A percentile compares a stretch with the other conserved stretches of the same genome.
Evolutionary conservation across 768 basidiomycete genomes (phyloP).

Genomic region (Xerocomellus chrysenteron): DNA sequence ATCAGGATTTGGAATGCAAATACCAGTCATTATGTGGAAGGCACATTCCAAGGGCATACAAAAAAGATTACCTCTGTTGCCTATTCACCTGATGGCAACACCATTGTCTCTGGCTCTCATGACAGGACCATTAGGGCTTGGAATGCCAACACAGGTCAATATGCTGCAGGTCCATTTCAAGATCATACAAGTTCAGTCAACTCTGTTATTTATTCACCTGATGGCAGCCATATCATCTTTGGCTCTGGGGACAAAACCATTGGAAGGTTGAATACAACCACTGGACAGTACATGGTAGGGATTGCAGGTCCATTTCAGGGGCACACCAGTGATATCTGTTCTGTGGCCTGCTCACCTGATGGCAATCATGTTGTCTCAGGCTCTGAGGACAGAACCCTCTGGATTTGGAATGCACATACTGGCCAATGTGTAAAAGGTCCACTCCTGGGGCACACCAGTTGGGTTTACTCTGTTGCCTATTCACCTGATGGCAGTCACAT

Average conservation of each 20-base stretch:
- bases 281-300: background rate
- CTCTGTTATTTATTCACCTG: conserved; percentile 17
- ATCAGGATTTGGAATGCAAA: conserved; percentile 19
- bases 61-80: background rate
- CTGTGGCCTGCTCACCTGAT: conserved; percentile 20
- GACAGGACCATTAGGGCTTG: conserved; percentile 9
- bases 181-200: background rate
- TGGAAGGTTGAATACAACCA: conserved; percentile 8
- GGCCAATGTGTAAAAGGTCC: background rate
- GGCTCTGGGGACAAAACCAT: conserved; percentile 5
- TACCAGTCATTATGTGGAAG: background rate
- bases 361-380: conserved; percentile 8
- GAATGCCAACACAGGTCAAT: conserved; percentile 9
- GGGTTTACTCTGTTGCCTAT: conserved; percentile 16
- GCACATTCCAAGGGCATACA: conserved; percentile 3
- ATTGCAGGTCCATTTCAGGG: background rate
- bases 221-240: conserved; percentile 20
- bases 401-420: conserved; percentile 17
- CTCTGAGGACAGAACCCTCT: conserved; percentile 1
- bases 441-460: conserved; percentile 2
- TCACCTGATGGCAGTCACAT: conserved; percentile 29
- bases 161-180: background rate
- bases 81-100: conserved; percentile 17
- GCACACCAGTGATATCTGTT: background rate
- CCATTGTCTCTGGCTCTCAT: conserved; percentile 11